Conservation (phyloP, 2,329 filamentous ascomycete species). For the Fusarium sp. region DNA sequence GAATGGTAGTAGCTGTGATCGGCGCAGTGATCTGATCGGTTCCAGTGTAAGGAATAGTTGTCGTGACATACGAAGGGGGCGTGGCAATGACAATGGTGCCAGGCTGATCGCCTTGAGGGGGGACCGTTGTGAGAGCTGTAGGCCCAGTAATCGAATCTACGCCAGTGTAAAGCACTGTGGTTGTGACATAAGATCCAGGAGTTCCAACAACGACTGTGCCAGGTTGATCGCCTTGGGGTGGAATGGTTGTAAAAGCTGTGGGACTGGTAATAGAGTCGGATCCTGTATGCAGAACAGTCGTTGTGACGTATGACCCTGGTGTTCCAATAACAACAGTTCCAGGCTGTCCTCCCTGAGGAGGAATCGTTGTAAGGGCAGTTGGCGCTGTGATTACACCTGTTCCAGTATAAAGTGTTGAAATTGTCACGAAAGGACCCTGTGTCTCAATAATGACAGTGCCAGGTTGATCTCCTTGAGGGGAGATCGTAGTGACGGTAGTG, state of each 20-base stretch:
- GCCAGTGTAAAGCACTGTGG: slow-evolving; percentile 2
- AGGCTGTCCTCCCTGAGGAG: slow-evolving; percentile 14
- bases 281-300: slow-evolving; percentile 18
- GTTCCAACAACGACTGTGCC: slow-evolving; percentile 14
- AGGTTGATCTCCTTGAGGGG: background rate
- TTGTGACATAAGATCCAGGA: slow-evolving; percentile 14
- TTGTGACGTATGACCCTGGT: slow-evolving; percentile 2
- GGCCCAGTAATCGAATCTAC: slow-evolving; percentile 4
- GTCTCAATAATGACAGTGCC: slow-evolving; percentile 15
- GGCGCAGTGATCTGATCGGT: slow-evolving; percentile 16
- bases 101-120: slow-evolving; percentile 5
- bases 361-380: slow-evolving; percentile 12
- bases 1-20: slow-evolving; percentile 10
- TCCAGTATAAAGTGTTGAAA: slow-evolving; percentile 11
- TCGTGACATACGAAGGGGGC: slow-evolving; percentile 21
- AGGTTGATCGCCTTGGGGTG: slow-evolving; percentile 8
- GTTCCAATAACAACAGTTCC: slow-evolving; percentile 14
- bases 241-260: slow-evolving; percentile 10
- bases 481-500: slow-evolving; percentile 7
- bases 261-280: slow-evolving; percentile 3
- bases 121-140: slow-evolving; percentile 8
- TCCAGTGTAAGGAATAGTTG: slow-evolving; percentile 16
- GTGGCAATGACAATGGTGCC: slow-evolving; percentile 24
- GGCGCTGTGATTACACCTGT: slow-evolving; percentile 9
- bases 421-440: slow-evolving; percentile 5